phyloP scores from a whole-genome alignment of 2,329 filamentous ascomycete species.

The Zalaria sp. region DNA sequence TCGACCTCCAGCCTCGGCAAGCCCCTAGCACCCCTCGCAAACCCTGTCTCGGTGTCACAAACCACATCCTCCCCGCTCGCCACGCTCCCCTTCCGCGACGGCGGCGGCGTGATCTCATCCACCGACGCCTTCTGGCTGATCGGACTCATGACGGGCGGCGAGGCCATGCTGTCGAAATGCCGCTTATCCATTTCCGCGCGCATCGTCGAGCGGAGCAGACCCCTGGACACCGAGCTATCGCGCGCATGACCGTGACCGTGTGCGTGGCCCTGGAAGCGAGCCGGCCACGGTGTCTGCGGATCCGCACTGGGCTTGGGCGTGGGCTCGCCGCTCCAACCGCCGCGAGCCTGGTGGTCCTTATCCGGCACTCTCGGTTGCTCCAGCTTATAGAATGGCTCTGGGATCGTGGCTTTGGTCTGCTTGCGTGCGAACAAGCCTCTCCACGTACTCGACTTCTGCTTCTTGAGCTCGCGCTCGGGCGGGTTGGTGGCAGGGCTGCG shows the following conservation, averaged over 20 bases:
- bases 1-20: slow-evolving; percentile 50
- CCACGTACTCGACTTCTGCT: slow-evolving; percentile 5
- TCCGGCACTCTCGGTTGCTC: neutral
- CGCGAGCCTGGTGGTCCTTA: neutral
- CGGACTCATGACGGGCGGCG: neutral
- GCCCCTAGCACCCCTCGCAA: slow-evolving; percentile 1
- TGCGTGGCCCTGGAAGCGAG: neutral
- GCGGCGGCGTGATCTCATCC: slow-evolving; percentile 2
- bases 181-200: neutral
- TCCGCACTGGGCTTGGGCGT: neutral
- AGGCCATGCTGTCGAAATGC: neutral
- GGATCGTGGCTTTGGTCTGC: slow-evolving; percentile 2
- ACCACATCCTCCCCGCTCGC: neutral
- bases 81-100: neutral
- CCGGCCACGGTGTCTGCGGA: neutral
- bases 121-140: neutral
- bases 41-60: neutral
- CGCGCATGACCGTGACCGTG: neutral
- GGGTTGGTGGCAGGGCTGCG: neutral
- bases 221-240: neutral
- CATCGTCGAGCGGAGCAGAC: neutral
- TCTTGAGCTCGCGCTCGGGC: slow-evolving; percentile 2
- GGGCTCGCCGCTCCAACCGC: neutral
- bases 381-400: neutral
- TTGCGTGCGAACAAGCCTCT: slow-evolving; percentile 4